These are phyloP conservation scores for Clathrospora elynae DNA, from an alignment of 2,329 filamentous ascomycete species.

Conservation along the genomic window DNA sequence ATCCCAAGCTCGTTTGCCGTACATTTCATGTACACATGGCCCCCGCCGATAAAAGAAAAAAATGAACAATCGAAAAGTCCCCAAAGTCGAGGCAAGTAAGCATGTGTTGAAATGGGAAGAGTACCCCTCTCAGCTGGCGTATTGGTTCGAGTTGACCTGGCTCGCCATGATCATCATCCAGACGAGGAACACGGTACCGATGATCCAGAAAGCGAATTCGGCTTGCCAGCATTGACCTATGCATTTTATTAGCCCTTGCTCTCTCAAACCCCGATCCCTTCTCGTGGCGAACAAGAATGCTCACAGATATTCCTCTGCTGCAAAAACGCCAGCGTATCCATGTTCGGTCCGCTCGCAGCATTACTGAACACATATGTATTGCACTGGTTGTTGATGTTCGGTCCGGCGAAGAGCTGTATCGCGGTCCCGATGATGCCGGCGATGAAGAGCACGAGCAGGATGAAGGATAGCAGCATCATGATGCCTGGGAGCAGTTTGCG, in stretches of 20 bases:
- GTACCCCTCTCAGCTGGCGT: constrained; percentile 17
- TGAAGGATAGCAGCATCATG: constrained; percentile 65
- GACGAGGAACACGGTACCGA: constrained; percentile 66
- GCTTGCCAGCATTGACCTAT: constrained; percentile 66
- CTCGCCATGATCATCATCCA: constrained; percentile 70
- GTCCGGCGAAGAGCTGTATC: constrained; percentile 64
- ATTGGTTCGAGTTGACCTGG: constrained; percentile 58
- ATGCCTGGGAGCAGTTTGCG: constrained; percentile 63
- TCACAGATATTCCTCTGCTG: constrained; percentile 67
- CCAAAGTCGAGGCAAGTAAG: not conserved
- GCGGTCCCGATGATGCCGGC: constrained; percentile 67
- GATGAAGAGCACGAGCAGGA: constrained; percentile 65
- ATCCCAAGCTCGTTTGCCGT: not conserved
- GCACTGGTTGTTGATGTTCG: constrained; percentile 64
- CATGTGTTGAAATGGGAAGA: too few species aligned
- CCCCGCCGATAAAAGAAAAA: too few species aligned
- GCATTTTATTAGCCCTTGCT: constrained; percentile 19
- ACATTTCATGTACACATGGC: not conserved
- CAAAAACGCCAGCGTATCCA: constrained; percentile 65
- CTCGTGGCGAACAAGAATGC: constrained; percentile 28
- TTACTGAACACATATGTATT: constrained; percentile 60
- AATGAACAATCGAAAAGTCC: not conserved
- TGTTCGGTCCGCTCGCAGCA: constrained; percentile 53
- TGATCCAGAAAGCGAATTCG: constrained; percentile 66
- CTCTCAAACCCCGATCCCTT: not conserved